Conservation (phyloP, 495 filamentous ascomycete species). For the Penicillium silybi region DNA sequence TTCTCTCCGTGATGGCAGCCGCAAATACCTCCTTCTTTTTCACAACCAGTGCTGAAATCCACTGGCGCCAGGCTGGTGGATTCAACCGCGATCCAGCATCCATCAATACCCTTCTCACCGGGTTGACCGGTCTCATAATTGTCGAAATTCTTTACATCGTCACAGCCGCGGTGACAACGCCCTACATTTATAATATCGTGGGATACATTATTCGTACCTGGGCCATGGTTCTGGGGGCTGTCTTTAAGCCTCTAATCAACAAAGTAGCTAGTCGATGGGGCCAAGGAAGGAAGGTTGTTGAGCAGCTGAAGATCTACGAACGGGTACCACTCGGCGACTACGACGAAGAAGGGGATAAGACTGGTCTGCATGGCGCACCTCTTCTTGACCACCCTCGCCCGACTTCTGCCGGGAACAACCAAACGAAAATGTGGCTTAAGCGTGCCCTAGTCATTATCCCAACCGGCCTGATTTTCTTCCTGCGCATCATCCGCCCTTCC, state of each 20-base stretch:
- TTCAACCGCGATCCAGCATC: slow-evolving; percentile 35
- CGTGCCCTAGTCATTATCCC: slow-evolving; percentile 15
- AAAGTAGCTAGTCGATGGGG: slow-evolving; percentile 4
- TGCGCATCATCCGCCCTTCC: slow-evolving; percentile 17
- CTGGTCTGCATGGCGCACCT: slow-evolving; percentile 7
- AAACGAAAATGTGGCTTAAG: slow-evolving; percentile 5
- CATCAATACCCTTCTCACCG: slow-evolving; percentile 34
- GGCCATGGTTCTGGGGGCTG: slow-evolving; percentile 13
- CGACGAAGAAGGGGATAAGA: slow-evolving; percentile 25
- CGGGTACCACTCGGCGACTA: slow-evolving; percentile 15
- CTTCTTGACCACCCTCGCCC: slow-evolving; percentile 6
- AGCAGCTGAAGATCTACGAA: slow-evolving; percentile 23
- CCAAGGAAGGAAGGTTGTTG: slow-evolving; percentile 14
- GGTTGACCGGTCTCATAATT: slow-evolving; percentile 36
- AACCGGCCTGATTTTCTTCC: slow-evolving; percentile 10
- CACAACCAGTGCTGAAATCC: slow-evolving; percentile 36
- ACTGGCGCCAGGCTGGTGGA: slow-evolving; percentile 35
- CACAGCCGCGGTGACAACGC: slow-evolving; percentile 20
- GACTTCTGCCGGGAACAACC: background rate
- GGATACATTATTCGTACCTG: slow-evolving; percentile 24
- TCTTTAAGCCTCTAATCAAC: slow-evolving; percentile 9
- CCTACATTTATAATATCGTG: slow-evolving; percentile 18
- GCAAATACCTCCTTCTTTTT: slow-evolving; percentile 37
- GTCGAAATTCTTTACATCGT: slow-evolving; percentile 25
- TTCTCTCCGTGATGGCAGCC: slow-evolving; percentile 33